Evolutionary conservation across 306 rosid species (phyloP), one percentile per base, ranked within the genome.

Genomic region (Cicer arietinum): DNA sequence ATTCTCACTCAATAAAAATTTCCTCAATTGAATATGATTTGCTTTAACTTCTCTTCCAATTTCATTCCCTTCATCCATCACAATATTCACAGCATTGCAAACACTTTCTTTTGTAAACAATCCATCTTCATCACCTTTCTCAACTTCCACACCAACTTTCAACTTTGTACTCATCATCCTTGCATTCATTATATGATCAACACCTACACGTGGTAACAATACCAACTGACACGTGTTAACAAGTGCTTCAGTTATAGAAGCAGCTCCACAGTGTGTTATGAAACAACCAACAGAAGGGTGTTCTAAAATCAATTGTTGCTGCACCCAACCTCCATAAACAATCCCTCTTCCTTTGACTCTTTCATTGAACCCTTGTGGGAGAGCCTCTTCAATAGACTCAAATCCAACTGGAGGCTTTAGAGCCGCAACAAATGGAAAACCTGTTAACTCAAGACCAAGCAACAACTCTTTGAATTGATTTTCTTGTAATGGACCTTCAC

Each of bases 241-340:
- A 30, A 86, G 42, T 1, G 53, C 90, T 80, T 90, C 90, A 0
- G 77, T 62, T 7, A 84, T 20, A 16, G 92, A 88, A 63, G 89
- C 89, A 1, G 88, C 69, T 7, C 92, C 95, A 61, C 90, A 86
- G 11, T 90, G 95, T 7, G 92, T 90, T 40, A 89, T 77, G 56
- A 87, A 87, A 84, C 91, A 89, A 6, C 91, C 94, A 10, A 87
- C 79, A 7, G 88, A 88, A 30, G 89, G 79, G 25, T 90, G 90
- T 60, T 22, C 82, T 60, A 90, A 57, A 42, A 90, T 83, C 64
- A 76, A 7, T 22, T 84, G 88, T 11, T 90, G 90, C 18, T 86
- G 89, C 3, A 90, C 82, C 96, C 96, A 90, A 8, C 88, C 85
- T 7, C 79, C 88, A 41, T 66, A 42, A 1, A 17, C 67, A 59